These are phyloP conservation scores for Poa annua DNA, from an alignment of 176 grass and related monocot species.

Conservation along the genomic window DNA sequence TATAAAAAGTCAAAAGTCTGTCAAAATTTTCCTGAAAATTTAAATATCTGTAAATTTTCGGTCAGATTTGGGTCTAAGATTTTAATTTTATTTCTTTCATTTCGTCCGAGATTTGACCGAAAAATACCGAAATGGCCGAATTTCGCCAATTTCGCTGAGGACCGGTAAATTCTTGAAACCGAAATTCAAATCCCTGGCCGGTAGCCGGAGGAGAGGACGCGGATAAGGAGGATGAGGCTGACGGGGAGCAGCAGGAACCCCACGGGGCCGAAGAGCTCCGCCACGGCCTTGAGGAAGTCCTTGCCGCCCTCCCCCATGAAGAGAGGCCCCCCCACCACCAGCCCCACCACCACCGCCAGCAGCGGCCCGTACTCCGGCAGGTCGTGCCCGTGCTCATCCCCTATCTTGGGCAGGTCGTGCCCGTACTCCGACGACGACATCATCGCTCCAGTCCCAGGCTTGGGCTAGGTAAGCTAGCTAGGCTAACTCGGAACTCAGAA, in stretches of 20 bases:
- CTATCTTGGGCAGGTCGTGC: background rate
- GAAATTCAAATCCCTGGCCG: too few relatives aligned
- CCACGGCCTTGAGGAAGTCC: constrained; percentile 38
- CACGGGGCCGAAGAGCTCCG: constrained; percentile 58
- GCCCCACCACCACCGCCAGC: constrained; percentile 62
- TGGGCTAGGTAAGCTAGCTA: background rate
- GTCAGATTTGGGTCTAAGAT: too few relatives aligned
- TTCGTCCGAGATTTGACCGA: too few relatives aligned
- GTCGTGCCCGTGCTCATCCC: constrained; percentile 11
- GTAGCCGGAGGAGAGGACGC: constrained; percentile 66
- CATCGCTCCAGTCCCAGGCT: background rate
- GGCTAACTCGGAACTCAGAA: background rate
- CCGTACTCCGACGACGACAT: background rate
- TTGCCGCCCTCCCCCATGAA: constrained; percentile 64
- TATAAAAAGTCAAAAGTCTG: too few relatives aligned
- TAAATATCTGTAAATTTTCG: too few relatives aligned
- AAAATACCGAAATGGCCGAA: too few relatives aligned
- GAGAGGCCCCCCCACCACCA: constrained; percentile 54
- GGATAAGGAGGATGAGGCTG: constrained; percentile 69
- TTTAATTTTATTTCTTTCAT: too few relatives aligned
- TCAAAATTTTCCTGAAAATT: too few relatives aligned
- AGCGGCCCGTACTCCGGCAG: constrained; percentile 56
- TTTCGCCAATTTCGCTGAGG: too few relatives aligned
- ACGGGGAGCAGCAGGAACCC: constrained; percentile 71
- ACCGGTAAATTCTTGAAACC: too few relatives aligned